Evolutionary conservation across 257 asterid genomes (phyloP).

Genomic region (Galeopsis tetrahit): DNA sequence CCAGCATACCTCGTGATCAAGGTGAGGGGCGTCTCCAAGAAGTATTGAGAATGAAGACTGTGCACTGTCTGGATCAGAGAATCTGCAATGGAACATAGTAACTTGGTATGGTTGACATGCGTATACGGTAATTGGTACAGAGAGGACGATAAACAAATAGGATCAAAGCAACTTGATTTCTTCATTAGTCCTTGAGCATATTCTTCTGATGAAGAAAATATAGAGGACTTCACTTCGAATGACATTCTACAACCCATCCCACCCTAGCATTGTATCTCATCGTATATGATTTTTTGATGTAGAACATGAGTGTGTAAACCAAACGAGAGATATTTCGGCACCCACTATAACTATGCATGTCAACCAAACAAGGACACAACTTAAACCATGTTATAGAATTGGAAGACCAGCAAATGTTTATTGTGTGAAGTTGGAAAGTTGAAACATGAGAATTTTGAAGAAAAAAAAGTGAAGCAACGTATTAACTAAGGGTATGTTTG

Average conservation of each 20-base stretch:
- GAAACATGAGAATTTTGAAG: not conserved
- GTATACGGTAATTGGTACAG: constrained; percentile 3
- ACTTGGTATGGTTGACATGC: constrained; percentile 12
- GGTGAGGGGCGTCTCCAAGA: constrained; percentile 98
- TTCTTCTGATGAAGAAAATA: not conserved
- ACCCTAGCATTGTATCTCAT: constrained; percentile 3
- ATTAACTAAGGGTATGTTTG: no score
- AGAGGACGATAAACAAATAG: constrained; percentile 18
- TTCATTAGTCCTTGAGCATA: not conserved
- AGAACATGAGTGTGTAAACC: constrained; percentile 9
- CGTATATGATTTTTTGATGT: constrained; percentile 14
- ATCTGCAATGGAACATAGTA: constrained; percentile 49
- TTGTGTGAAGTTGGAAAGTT: not conserved
- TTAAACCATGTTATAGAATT: constrained; percentile 17
- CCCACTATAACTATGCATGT: not conserved
- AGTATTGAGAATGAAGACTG: constrained; percentile 92
- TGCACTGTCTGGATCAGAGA: constrained; percentile 84
- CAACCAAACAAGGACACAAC: constrained; percentile 1
- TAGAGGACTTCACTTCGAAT: constrained; percentile 10
- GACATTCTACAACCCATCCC: not conserved
- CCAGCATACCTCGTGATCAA: constrained; percentile 74
- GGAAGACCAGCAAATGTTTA: not conserved
- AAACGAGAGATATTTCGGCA: constrained; percentile 16
- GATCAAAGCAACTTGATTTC: not conserved
- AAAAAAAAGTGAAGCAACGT: not conserved